These are phyloP conservation scores for Tylopilus subfusipes DNA, from an alignment of 768 basidiomycete species.

Conservation along the genomic window DNA sequence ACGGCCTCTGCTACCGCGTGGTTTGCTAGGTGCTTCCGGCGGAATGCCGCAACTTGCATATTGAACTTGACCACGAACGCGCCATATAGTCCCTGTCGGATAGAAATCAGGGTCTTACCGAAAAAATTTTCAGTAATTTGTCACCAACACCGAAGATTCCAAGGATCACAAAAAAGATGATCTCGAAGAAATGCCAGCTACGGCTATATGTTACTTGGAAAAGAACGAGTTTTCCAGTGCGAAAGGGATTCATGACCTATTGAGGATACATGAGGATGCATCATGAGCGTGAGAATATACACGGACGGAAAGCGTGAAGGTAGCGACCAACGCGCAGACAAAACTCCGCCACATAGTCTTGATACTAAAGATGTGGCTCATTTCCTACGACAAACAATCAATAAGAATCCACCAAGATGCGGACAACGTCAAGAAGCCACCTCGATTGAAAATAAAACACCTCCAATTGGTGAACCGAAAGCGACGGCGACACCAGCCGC, in stretches of 20 bases:
- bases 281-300: slow-evolving; percentile 15
- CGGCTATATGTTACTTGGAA: slow-evolving; percentile 98
- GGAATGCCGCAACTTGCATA: slow-evolving; percentile 90
- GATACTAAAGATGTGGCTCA: slow-evolving; percentile 96
- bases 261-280: slow-evolving; percentile 20
- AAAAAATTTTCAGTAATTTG: background rate
- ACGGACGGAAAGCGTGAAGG: slow-evolving; percentile 90
- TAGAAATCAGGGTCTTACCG: slow-evolving; percentile 10
- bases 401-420: background rate
- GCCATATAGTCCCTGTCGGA: slow-evolving; percentile 84
- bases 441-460: slow-evolving; percentile 97
- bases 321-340: slow-evolving; percentile 95
- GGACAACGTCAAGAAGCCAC: slow-evolving; percentile 36
- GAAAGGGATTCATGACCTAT: slow-evolving; percentile 96
- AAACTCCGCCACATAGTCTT: slow-evolving; percentile 99
- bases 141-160: slow-evolving; percentile 87
- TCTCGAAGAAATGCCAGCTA: slow-evolving; percentile 99
- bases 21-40: slow-evolving; percentile 80
- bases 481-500: slow-evolving; percentile 98
- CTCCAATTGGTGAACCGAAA: slow-evolving; percentile 97
- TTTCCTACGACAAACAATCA: slow-evolving; percentile 61
- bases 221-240: slow-evolving; percentile 95
- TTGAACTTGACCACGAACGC: slow-evolving; percentile 98
- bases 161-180: slow-evolving; percentile 92
- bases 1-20: slow-evolving; percentile 91